These are phyloP conservation scores for Syzygium grande DNA, from an alignment of 345 rosid genomes.

Conservation along the genomic window DNA sequence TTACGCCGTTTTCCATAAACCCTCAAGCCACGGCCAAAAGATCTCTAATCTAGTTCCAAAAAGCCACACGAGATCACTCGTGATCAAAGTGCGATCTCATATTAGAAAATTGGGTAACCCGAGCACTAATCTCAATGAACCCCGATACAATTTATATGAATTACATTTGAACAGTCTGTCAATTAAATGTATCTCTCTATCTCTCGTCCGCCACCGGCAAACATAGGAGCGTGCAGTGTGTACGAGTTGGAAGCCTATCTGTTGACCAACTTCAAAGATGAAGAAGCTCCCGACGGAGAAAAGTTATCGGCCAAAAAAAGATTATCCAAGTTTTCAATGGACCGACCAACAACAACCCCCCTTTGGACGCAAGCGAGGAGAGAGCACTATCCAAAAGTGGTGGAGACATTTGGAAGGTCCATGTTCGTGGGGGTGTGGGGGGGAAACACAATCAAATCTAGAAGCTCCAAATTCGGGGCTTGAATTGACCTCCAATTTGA, in stretches of 20 bases:
- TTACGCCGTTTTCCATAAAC: neutral
- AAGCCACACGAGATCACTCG: neutral
- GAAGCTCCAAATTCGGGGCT: neutral
- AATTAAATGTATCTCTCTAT: no score
- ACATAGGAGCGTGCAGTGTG: neutral
- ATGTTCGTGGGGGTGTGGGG: neutral
- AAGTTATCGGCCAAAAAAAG: neutral
- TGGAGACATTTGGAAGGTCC: neutral
- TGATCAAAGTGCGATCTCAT: neutral
- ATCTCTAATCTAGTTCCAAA: neutral
- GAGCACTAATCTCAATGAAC: neutral
- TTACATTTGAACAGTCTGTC: neutral
- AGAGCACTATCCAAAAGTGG: neutral
- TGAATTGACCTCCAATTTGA: neutral
- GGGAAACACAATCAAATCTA: neutral
- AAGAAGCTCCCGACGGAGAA: neutral
- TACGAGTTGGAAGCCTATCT: neutral
- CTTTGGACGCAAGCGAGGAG: neutral
- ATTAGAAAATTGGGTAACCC: neutral
- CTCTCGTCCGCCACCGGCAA: neutral
- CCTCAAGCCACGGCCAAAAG: neutral
- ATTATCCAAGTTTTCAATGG: neutral
- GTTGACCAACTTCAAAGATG: neutral
- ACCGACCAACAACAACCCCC: neutral
- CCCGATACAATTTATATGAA: neutral